Percentiles rank a stretch among this genome's conserved stretches.
These are phyloP conservation scores for Warburgia ugandensis DNA, from an alignment of 164 flowering plant genomes.

Conservation along the genomic window DNA sequence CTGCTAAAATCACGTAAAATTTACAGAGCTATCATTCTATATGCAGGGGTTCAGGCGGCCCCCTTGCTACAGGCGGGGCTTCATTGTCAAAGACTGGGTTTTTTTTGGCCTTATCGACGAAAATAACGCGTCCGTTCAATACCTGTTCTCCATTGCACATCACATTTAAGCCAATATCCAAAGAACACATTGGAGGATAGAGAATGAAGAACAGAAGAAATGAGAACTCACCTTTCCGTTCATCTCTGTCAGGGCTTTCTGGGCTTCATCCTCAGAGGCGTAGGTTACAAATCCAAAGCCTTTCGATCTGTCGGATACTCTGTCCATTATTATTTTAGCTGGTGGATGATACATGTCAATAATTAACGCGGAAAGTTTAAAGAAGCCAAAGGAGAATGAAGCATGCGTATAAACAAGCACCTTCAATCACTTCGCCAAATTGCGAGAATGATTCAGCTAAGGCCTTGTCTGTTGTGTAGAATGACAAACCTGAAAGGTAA, in stretches of 20 bases:
- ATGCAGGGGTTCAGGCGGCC: slow-evolving; percentile 54
- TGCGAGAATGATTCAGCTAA: slow-evolving; percentile 69
- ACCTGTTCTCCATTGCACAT: slow-evolving; percentile 23
- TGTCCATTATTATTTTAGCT: slow-evolving; percentile 70
- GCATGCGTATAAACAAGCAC: slow-evolving; percentile 25
- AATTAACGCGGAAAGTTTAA: neutral
- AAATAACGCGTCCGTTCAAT: slow-evolving; percentile 63
- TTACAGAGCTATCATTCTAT: slow-evolving; percentile 6
- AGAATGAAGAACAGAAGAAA: neutral
- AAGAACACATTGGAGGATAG: neutral
- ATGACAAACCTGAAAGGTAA: slow-evolving; percentile 60
- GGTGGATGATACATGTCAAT: neutral
- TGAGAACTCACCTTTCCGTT: slow-evolving; percentile 53
- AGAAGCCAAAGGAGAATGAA: neutral
- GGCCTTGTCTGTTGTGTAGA: slow-evolving; percentile 55
- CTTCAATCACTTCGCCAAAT: slow-evolving; percentile 83
- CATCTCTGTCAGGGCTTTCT: slow-evolving; percentile 62
- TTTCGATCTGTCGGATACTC: slow-evolving; percentile 64
- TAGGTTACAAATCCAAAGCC: slow-evolving; percentile 95
- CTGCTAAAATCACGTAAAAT: neutral
- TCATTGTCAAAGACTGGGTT: slow-evolving; percentile 15
- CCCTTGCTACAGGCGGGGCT: slow-evolving; percentile 69
- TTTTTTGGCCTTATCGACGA: slow-evolving; percentile 71
- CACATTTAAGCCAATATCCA: slow-evolving; percentile 1
- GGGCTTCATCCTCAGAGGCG: slow-evolving; percentile 76